phyloP scores from a whole-genome alignment of 352 stramenopile species.

The Plasmopara halstedii region DNA sequence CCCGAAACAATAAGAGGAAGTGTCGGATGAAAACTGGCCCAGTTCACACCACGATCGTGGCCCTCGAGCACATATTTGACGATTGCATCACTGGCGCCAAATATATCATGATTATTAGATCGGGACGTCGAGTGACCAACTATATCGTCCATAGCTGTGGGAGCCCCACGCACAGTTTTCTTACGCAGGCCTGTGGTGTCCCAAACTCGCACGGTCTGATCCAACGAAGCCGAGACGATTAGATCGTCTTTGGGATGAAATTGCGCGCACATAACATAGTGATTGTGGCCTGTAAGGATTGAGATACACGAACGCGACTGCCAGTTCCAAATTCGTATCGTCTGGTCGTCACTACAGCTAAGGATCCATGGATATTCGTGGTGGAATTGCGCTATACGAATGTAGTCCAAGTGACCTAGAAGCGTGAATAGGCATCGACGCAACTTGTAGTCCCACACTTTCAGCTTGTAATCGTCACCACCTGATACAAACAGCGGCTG shows the following conservation, averaged over 20 bases:
- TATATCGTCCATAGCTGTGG: slow-evolving; percentile 71
- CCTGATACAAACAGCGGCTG: slow-evolving; percentile 98
- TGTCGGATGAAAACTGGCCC: slow-evolving; percentile 98
- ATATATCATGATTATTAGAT: slow-evolving; percentile 91
- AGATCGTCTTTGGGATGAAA: slow-evolving; percentile 99
- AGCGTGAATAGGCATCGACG: slow-evolving; percentile 98
- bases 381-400: slow-evolving; percentile 99
- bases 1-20: slow-evolving; percentile 97
- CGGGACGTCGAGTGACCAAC: slow-evolving; percentile 32
- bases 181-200: slow-evolving; percentile 98
- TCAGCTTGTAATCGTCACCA: slow-evolving; percentile 99
- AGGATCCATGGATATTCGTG: slow-evolving; percentile 99
- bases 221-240: slow-evolving; percentile 97
- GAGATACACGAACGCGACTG: slow-evolving; percentile 97
- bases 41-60: slow-evolving; percentile 99
- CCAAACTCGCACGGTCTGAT: slow-evolving; percentile 99
- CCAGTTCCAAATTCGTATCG: slow-evolving; percentile 99
- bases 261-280: slow-evolving; percentile 99
- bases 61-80: slow-evolving; percentile 99
- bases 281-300: slow-evolving; percentile 99
- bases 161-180: slow-evolving; percentile 93
- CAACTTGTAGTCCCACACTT: slow-evolving; percentile 99
- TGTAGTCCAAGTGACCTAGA: slow-evolving; percentile 99
- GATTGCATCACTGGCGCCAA: slow-evolving; percentile 97
- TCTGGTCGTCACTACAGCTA: slow-evolving; percentile 97